Evolutionary conservation across 2,329 filamentous ascomycete genomes (phyloP), one percentile per base, ranked within the genome.

Genomic region (Penicillium sp.): DNA sequence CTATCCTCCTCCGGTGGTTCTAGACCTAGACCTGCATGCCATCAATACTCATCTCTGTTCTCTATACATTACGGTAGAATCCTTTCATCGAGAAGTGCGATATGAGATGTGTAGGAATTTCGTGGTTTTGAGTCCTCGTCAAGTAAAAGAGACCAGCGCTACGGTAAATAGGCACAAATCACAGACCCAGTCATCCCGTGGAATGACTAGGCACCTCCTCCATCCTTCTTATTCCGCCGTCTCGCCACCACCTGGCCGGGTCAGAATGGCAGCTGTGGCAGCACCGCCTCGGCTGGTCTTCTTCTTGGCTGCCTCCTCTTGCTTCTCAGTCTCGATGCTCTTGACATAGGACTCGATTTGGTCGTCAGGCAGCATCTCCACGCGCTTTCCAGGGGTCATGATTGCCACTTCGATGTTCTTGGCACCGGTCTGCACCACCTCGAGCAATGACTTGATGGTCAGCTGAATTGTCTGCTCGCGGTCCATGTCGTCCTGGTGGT

Each of bases 381-480:
- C 87, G 16, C 85, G 78, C 83, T 96, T 92, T 54, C 92, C 93
- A 6, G 95, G 93, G 7, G 92, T 91, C 92, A 98, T 97, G 74
- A 99, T 89, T 59, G 96, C 95, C 73, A 99, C 98, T 82, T 99
- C 95, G 72, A 99, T 99, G 80, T 99, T 99, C 87, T 99, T 99
- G 54, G 95, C 95, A 64, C 95, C 95, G 2, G 95, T 99, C 81
- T 99, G 95, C 62, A 99, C 95, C 55, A 99, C 95, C 79, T 99
- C 95, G 61, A 99, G 83, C 65, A 99, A 85, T 40, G 95, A 99
- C 84, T 99, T 99, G 83, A 99, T 96, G 7, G 95, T 95, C 69
- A 99, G 84, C 75, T 96, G 92, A 77, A 99, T 96, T 43, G 96
- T 98, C 70, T 92, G 89, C 80, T 97, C 92, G 64, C 93, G 88